phyloP scores from a whole-genome alignment of 805 yeast genomes.

The Henningerozyma blattae region DNA sequence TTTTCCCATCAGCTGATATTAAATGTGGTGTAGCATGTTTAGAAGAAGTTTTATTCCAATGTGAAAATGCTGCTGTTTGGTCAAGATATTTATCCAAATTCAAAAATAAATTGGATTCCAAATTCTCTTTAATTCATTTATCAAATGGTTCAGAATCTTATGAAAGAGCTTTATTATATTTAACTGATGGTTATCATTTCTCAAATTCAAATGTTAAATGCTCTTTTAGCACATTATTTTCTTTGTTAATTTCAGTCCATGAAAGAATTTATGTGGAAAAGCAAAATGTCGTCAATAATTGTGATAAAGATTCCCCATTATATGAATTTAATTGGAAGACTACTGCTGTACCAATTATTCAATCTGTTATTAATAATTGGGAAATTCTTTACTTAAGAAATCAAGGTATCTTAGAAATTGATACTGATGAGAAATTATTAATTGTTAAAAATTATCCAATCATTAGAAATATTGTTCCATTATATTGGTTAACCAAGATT shows the following conservation, averaged over 20 bases:
- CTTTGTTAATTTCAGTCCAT: conserved; percentile 52
- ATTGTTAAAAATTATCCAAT: conserved; percentile 30
- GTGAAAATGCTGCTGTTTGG: conserved; percentile 43
- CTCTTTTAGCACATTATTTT: conserved; percentile 31
- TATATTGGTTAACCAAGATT: conserved; percentile 55
- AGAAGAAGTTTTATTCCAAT: conserved; percentile 48
- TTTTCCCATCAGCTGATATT: conserved; percentile 36
- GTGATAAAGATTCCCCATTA: conserved; percentile 25
- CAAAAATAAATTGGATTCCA: conserved; percentile 34
- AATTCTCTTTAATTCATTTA: conserved; percentile 40
- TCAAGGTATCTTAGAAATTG: conserved; percentile 49
- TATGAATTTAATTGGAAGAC: conserved; percentile 56
- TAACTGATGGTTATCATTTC: conserved; percentile 29
- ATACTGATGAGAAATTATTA: conserved; percentile 24
- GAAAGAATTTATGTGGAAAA: conserved; percentile 49
- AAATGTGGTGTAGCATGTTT: conserved; percentile 56
- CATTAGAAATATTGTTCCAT: conserved; percentile 53
- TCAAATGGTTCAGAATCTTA: conserved; percentile 42
- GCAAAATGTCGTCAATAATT: conserved; percentile 24
- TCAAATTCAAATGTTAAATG: not conserved
- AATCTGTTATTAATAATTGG: conserved; percentile 51
- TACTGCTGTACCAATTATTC: conserved; percentile 46
- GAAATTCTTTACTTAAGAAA: conserved; percentile 48
- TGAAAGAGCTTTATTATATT: conserved; percentile 32
- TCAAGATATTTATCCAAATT: conserved; percentile 25